Base-by-base conservation (phyloP, 2,329 filamentous ascomycete genomes). In the Celoporthe dispersa region DNA sequence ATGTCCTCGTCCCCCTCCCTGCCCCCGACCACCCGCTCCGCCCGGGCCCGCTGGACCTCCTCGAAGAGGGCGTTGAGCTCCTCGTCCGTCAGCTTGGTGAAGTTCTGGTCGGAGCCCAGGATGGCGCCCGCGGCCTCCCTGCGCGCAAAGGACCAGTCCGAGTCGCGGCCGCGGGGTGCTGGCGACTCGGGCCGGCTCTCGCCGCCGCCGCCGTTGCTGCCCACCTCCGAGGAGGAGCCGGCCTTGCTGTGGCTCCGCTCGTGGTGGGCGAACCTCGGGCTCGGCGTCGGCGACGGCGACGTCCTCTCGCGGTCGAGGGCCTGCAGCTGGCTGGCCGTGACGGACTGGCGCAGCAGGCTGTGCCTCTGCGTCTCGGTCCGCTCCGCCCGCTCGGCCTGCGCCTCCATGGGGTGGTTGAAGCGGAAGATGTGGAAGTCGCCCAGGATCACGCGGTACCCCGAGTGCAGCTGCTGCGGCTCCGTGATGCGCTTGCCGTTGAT, bases 381-480 rank as follows among this genome's bases (percentile, higher is more conserved):
- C 77, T 97, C 94, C 16, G 94, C 94, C 68, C 96, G 86, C 81
- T 99, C 96, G 3, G 94, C 95, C 70, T 93, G 90, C 39, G 96
- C 96, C 82, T 99, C 96, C 85, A 97, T 92, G 0, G 96, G 96
- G 78, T 99, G 94, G 76, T 98, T 99, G 84, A 99, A 99, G 69
- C 96, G 88, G 82, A 99, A 98, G 72, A 99, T 99, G 79, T 99
- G 96, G 76, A 99, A 99, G 80, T 99, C 96, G 55, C 96, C 96
- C 12, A 99, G 85, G 73, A 99, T 99, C 67, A 99, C 92, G 72
- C 96, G 92, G 79, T 94, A 97, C 7, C 96, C 96, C 76, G 94
- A 98, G 77, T 94, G 91, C 59, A 99, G 85, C 73, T 94, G 89
- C 74, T 91, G 94, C 1, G 94, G 91, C 76, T 94, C 94, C 67